These are phyloP conservation scores for Triticum monococcum DNA, from an alignment of 176 grass and related monocot species.

Conservation along the genomic window DNA sequence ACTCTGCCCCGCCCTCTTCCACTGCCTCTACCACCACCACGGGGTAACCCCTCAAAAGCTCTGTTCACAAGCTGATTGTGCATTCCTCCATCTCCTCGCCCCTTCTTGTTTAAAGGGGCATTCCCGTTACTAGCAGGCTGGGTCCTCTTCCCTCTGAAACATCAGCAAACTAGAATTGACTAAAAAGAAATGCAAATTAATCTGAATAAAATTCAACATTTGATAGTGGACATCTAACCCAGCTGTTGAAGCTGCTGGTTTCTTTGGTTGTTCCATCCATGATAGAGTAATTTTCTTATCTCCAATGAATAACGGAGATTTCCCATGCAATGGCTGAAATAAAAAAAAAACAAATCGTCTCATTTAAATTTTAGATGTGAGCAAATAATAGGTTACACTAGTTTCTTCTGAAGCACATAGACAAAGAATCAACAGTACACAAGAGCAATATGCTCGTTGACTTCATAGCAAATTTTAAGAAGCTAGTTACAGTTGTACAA, in stretches of 20 bases:
- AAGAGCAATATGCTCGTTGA: background rate
- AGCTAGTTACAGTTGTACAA: background rate
- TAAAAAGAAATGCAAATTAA: slow-evolving; percentile 20
- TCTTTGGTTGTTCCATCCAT: slow-evolving; percentile 83
- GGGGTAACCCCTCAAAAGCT: slow-evolving; percentile 86
- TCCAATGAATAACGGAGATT: slow-evolving; percentile 86
- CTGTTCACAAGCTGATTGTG: slow-evolving; percentile 82
- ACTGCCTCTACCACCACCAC: slow-evolving; percentile 67
- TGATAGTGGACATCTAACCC: slow-evolving; percentile 33
- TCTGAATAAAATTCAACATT: slow-evolving; percentile 1
- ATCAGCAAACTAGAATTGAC: slow-evolving; percentile 4
- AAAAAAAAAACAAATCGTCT: slow-evolving; percentile 12
- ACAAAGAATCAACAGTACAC: background rate
- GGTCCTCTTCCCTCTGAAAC: slow-evolving; percentile 70
- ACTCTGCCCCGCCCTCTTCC: slow-evolving; percentile 71
- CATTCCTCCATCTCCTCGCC: slow-evolving; percentile 49
- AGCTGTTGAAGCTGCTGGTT: slow-evolving; percentile 50
- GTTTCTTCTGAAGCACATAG: slow-evolving; percentile 13
- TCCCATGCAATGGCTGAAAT: slow-evolving; percentile 81
- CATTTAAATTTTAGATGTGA: background rate
- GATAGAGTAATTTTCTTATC: slow-evolving; percentile 86
- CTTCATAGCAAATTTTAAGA: background rate
- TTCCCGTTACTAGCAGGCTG: slow-evolving; percentile 54
- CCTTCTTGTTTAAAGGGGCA: slow-evolving; percentile 64
- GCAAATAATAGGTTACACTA: background rate